Conservation (phyloP, 2,329 filamentous ascomycete species). For the Diaporthe velutina region DNA sequence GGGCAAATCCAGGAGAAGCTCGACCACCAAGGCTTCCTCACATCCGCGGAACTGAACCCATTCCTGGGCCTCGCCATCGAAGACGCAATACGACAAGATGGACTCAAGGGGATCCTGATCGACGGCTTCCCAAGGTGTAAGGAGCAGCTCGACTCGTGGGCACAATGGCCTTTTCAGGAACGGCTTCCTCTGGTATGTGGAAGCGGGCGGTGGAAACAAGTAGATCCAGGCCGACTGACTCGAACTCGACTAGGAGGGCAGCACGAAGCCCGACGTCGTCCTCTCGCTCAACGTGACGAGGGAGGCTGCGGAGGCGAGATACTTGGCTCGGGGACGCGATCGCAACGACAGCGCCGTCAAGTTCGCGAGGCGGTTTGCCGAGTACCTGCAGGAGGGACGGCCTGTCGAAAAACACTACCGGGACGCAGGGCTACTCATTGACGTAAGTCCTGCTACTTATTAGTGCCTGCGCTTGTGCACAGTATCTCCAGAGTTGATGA, state of each 20-base stretch:
- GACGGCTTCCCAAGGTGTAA: slow-evolving; percentile 24
- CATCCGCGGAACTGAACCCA: slow-evolving; percentile 20
- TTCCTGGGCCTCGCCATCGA: slow-evolving; percentile 24
- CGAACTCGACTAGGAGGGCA: not conserved
- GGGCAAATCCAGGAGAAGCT: slow-evolving; percentile 28
- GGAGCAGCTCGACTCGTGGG: slow-evolving; percentile 32
- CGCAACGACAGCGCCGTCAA: slow-evolving; percentile 19
- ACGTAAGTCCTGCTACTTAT: not conserved
- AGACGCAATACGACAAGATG: slow-evolving; percentile 5
- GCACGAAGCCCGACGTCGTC: slow-evolving; percentile 16
- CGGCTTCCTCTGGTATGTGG: slow-evolving; percentile 24
- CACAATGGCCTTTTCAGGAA: slow-evolving; percentile 27
- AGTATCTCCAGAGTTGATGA: not conserved
- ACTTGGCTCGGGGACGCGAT: slow-evolving; percentile 14
- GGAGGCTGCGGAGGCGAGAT: slow-evolving; percentile 15
- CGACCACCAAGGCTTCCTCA: slow-evolving; percentile 30
- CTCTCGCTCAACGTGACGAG: slow-evolving; percentile 3
- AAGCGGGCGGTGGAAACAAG: not conserved
- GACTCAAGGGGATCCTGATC: slow-evolving; percentile 16
- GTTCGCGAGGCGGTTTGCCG: slow-evolving; percentile 9
- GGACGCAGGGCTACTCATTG: not conserved
- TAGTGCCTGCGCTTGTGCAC: too few species aligned
- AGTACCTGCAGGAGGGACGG: slow-evolving; percentile 17
- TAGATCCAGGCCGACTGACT: not conserved
- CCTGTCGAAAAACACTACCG: slow-evolving; percentile 26